A percentile compares a stretch with the other conserved stretches of the same genome.
phyloP scores from a whole-genome alignment of 768 basidiomycete species.

The Auricularia heimuer region DNA sequence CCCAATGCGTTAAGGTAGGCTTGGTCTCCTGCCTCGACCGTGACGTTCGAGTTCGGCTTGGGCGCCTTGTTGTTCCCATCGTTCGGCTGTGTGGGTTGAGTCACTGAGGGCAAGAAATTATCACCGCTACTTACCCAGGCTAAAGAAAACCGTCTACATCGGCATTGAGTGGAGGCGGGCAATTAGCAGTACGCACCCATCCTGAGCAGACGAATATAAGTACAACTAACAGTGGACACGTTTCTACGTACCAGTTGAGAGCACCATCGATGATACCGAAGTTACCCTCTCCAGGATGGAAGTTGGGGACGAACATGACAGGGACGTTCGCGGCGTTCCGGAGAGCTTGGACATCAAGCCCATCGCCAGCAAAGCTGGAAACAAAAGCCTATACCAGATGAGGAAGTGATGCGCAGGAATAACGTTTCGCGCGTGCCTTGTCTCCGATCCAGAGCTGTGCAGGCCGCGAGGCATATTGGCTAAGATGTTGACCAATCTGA shows the following conservation, averaged over 20 bases:
- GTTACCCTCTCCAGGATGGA: neutral
- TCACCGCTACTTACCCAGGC: too few relatives aligned
- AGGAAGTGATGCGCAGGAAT: neutral
- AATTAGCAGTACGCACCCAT: neutral
- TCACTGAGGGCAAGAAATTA: too few relatives aligned
- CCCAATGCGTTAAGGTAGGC: neutral
- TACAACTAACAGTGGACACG: neutral
- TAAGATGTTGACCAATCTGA: neutral
- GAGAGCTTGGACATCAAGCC: neutral
- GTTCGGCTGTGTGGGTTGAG: neutral
- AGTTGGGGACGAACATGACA: neutral
- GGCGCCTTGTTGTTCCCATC: conserved; percentile 1
- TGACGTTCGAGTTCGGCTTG: neutral
- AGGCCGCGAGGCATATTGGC: neutral
- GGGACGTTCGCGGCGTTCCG: neutral
- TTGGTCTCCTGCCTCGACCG: neutral
- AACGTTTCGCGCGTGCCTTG: neutral
- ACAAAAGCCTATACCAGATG: neutral
- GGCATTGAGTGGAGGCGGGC: too few relatives aligned
- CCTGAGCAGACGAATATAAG: neutral
- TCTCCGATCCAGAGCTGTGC: neutral
- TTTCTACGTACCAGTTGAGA: neutral
- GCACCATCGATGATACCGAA: neutral
- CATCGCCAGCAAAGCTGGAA: neutral
- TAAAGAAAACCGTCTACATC: too few relatives aligned